Base-by-base conservation (phyloP, 225 moss, liverwort and hornwort species). In the Neckera pumila region DNA sequence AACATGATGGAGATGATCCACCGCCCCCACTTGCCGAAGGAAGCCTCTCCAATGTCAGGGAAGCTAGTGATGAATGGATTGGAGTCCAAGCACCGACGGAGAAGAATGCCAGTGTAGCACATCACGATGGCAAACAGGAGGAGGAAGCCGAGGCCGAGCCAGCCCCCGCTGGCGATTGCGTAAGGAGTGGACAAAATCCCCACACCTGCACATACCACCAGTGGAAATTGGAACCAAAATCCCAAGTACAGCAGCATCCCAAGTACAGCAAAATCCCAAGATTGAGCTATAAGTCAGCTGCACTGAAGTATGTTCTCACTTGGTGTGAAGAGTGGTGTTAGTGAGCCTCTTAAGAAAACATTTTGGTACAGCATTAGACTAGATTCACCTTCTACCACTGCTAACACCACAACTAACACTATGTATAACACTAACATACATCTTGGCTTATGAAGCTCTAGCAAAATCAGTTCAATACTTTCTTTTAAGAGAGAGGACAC, bases 111-210 rank as follows among this genome's bases (percentile, higher is more conserved):
- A 7, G 98, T 97, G 84, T 95, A 97, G 86, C 96, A 92, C 89
- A 96, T 95, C 49, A 95, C 92, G 26, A 70, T 61, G 34, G 98
- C 91, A 80, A 97, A 98, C 3, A 92, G 53, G 45, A 97, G 64
- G 36, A 98, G 94, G 81, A 96, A 91, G 69, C 76, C 36, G 54
- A 97, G 85, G 18, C 95, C 92, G 2, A 96, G 14, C 98, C 98
- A 98, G 57, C 98, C 98, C 36, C 98, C 97, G 33, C 91, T 91
- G 5, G 97, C 90, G 45, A 94, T 92, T 4, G 97, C 98, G 30
- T 94, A 98, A 21, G 98, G 96, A 47, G 97, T 98, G 60, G 98
- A 98, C 53, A 97, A 86, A 86, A 98, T 96, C n/a, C 98, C 97
- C 88, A 98, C 98, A 75, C 98, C 98, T 98, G 96, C 82, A 56